Evolutionary conservation across 176 grass and related monocot species (phyloP).

Genomic region (Carex myosuroides): DNA sequence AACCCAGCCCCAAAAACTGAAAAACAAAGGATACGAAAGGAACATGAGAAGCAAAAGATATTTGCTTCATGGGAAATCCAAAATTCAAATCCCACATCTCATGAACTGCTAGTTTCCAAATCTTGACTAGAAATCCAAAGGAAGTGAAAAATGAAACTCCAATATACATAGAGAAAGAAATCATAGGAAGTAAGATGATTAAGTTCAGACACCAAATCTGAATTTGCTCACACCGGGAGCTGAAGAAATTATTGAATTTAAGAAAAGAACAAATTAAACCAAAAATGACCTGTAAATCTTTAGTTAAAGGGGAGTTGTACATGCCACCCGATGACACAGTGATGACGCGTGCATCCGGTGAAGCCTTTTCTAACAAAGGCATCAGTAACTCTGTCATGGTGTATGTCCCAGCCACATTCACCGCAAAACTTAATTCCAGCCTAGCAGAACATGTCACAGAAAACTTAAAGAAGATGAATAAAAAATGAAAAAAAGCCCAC

Average conservation of each 20-base stretch:
- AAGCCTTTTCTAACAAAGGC: constrained; percentile 72
- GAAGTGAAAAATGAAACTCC: not conserved
- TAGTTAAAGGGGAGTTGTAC: constrained; percentile 67
- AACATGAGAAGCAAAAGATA: not conserved
- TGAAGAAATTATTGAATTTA: not conserved
- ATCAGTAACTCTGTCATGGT: constrained; percentile 67
- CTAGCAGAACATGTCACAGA: constrained; percentile 19
- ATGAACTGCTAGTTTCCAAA: not conserved
- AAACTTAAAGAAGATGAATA: not conserved
- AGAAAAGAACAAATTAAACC: not conserved
- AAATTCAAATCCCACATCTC: constrained; percentile 4
- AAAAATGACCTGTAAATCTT: constrained; percentile 51
- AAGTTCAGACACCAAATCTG: not conserved
- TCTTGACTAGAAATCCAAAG: not conserved
- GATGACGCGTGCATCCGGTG: constrained; percentile 75
- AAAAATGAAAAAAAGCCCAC: not conserved
- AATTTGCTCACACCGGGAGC: not conserved
- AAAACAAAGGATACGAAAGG: not conserved
- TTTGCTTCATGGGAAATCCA: not conserved
- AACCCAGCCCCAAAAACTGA: not conserved
- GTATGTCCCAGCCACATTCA: constrained; percentile 84
- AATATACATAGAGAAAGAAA: not conserved
- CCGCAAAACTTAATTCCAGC: constrained; percentile 80
- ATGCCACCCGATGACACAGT: constrained; percentile 85
- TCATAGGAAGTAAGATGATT: not conserved